Evolutionary conservation across 2,329 filamentous ascomycete genomes (phyloP), one percentile per base, ranked within the genome.

Genomic region (Colletotrichum costaricense): DNA sequence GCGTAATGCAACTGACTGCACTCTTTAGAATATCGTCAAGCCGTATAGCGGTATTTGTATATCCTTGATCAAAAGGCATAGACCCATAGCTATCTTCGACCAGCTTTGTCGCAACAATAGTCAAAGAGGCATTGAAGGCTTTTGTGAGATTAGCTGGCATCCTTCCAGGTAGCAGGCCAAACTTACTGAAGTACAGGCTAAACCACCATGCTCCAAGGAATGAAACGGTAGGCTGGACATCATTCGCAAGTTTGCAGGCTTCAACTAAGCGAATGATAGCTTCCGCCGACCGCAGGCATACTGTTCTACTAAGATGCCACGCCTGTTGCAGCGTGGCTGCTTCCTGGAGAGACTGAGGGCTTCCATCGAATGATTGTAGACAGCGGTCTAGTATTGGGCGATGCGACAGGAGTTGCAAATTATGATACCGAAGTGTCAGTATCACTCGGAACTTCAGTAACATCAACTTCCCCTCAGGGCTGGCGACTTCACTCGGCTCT

Each of bases 361-460:
- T 65, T 5, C 73, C 69, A 5, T 74, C 70, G 3, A 74, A 72
- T 9, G 67, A 62, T 22, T 74, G 64, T 4, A 80, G 69, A 19
- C 74, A 77, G 2, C 74, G 65, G 24, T 80, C 77, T 1, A 81
- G 63, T 8, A 80, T 72, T 2, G 80, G 80, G 2, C 81, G 75
- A 52, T 82, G 79, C 1, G 78, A 77, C 1, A 83, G 75, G 0
- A 83, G 76, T 14, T 77, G 78, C 12, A 82, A 64, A 63, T 80
- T 82, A 52, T 80, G 80, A 58, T 82, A 80, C 16, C 81, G 69
- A 2, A 82, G 63, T 0, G 80, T 79, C 4, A 82, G 77, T 4
- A 89, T 84, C 8, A 87, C 78, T 3, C 81, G 80, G 52, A 87
- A 83, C 7, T 77, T 80, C 74, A 76, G 82, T 72, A 70, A 76